phyloP scores from a whole-genome alignment of 192 early-diverging fungal species.

The Diversispora epigaea region DNA sequence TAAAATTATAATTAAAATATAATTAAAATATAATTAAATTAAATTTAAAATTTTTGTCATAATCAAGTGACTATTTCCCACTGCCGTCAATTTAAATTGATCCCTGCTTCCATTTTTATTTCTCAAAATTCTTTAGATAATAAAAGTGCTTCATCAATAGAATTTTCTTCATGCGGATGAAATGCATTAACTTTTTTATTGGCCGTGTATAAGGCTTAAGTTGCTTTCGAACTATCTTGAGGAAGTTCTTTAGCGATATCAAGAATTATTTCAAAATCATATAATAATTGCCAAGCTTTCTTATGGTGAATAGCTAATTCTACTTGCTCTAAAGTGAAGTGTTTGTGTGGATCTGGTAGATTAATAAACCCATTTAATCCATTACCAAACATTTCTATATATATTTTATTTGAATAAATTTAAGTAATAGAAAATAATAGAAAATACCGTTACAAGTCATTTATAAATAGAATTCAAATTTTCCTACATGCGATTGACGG shows the following conservation, averaged over 20 bases:
- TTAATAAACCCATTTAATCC: slow-evolving; percentile 63
- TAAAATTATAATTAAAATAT: neutral
- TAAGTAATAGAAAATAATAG: too few relatives aligned
- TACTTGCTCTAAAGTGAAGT: slow-evolving; percentile 61
- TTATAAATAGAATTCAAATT: slow-evolving; percentile 81
- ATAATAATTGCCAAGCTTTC: slow-evolving; percentile 65
- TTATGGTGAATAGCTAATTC: slow-evolving; percentile 74
- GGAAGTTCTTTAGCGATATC: slow-evolving; percentile 73
- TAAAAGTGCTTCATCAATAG: too few relatives aligned
- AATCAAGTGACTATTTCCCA: slow-evolving; percentile 82
- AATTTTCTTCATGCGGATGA: slow-evolving; percentile 49
- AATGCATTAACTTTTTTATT: slow-evolving; percentile 81
- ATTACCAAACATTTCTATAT: slow-evolving; percentile 72
- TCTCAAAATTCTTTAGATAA: slow-evolving; percentile 60
- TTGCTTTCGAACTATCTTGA: slow-evolving; percentile 62
- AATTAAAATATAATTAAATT: neutral
- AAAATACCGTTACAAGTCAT: slow-evolving; percentile 79
- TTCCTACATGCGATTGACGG: slow-evolving; percentile 51
- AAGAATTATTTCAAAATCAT: slow-evolving; percentile 76
- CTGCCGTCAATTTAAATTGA: slow-evolving; percentile 76
- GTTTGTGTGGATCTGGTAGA: slow-evolving; percentile 65
- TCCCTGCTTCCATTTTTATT: slow-evolving; percentile 58
- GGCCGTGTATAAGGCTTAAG: slow-evolving; percentile 79
- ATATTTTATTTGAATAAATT: neutral
- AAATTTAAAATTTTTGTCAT: slow-evolving; percentile 66